Evolutionary conservation across 2,329 filamentous ascomycete genomes (phyloP).

Genomic region (Aspergillus glaucus): DNA sequence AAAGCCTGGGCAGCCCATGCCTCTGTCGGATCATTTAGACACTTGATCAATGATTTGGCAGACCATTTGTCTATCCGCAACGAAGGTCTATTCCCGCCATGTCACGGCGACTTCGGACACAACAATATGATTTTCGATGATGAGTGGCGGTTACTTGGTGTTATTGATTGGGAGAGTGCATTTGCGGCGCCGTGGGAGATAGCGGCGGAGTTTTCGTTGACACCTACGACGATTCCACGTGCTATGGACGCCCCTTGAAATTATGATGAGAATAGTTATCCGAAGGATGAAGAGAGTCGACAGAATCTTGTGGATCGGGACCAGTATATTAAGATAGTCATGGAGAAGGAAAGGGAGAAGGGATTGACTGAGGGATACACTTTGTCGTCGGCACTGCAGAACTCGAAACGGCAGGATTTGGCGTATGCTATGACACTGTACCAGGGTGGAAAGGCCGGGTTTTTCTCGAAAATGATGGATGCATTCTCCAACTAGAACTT

Average conservation of each 20-base stretch:
- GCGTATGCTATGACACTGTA: constrained; percentile 4
- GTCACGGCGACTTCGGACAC: constrained; percentile 10
- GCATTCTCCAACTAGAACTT: background rate
- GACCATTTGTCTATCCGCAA: background rate
- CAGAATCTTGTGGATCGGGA: background rate
- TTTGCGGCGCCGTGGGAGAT: constrained; percentile 10
- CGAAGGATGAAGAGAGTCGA: background rate
- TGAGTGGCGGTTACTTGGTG: constrained; percentile 5
- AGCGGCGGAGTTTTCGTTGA: constrained; percentile 4
- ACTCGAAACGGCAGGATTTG: constrained; percentile 2
- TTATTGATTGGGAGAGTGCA: constrained; percentile 12
- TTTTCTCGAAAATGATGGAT: constrained; percentile 4
- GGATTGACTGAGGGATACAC: constrained; percentile 2
- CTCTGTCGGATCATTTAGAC: background rate
- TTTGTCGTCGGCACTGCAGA: constrained; percentile 4
- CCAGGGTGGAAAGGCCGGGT: constrained; percentile 3
- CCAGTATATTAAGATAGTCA: constrained; percentile 1
- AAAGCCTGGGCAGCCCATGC: background rate
- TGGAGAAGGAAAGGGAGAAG: constrained; percentile 2
- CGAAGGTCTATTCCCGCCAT: constrained; percentile 9
- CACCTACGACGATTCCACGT: constrained; percentile 6
- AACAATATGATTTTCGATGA: constrained; percentile 14
- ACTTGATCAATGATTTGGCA: background rate
- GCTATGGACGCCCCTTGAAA: constrained; percentile 9
- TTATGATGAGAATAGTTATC: constrained; percentile 4